Percentiles rank a stretch among this genome's conserved stretches.
Evolutionary conservation across 2,329 filamentous ascomycete species (phyloP).

Genomic region (Cercospora zeina): DNA sequence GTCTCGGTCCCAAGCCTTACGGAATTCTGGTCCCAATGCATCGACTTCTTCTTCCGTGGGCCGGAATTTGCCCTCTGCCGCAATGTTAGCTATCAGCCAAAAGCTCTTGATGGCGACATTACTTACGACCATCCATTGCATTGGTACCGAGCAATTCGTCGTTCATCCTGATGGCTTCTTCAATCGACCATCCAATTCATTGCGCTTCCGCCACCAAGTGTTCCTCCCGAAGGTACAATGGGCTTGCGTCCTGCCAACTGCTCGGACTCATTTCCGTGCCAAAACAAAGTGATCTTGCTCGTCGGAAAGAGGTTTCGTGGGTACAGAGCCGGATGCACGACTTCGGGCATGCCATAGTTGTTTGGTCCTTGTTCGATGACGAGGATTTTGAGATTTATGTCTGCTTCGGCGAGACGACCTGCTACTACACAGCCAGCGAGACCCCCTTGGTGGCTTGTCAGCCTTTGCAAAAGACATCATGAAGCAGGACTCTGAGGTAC

Average conservation of each 20-base stretch:
- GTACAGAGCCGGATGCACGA: slow-evolving; percentile 56
- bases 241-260: slow-evolving; percentile 51
- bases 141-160: slow-evolving; percentile 60
- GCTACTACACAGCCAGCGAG: slow-evolving; percentile 54
- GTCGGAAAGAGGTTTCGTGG: slow-evolving; percentile 51
- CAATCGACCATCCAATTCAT: slow-evolving; percentile 48
- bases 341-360: slow-evolving; percentile 53
- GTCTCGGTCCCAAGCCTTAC: slow-evolving; percentile 57
- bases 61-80: slow-evolving; percentile 54
- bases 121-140: slow-evolving; percentile 51
- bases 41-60: slow-evolving; percentile 56
- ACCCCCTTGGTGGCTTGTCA: slow-evolving; percentile 43
- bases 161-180: slow-evolving; percentile 50
- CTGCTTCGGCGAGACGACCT: slow-evolving; percentile 53
- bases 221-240: slow-evolving; percentile 49
- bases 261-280: slow-evolving; percentile 50
- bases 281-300: slow-evolving; percentile 55
- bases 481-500: neutral
- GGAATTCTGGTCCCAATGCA: slow-evolving; percentile 56
- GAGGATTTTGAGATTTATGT: slow-evolving; percentile 53
- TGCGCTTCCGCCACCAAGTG: slow-evolving; percentile 60
- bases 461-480: neutral
- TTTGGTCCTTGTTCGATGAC: slow-evolving; percentile 58
- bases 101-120: neutral
- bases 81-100: neutral